A percentile compares a stretch with the other conserved stretches of the same genome.
These are phyloP conservation scores for Colletotrichum sp. DNA, from an alignment of 2,329 filamentous ascomycete species.

Conservation along the genomic window DNA sequence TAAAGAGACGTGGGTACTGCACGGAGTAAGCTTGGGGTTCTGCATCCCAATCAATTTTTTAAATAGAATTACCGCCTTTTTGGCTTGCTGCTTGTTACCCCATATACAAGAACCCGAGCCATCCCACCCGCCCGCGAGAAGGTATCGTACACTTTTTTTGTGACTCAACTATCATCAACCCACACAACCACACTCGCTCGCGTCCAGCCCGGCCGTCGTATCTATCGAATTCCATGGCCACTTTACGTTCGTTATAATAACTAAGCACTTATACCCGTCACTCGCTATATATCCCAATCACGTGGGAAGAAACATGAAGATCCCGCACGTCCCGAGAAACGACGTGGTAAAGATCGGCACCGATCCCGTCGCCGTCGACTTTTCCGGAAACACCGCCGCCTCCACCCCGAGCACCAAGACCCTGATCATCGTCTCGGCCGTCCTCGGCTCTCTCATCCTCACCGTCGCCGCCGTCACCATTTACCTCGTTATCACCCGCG, in stretches of 20 bases:
- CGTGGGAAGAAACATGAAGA: not conserved
- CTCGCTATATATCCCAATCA: not conserved
- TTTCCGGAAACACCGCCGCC: not conserved
- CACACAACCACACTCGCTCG: not conserved
- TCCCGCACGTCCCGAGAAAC: not conserved
- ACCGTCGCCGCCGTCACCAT: not conserved
- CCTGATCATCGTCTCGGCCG: constrained; percentile 1
- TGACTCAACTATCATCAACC: not conserved
- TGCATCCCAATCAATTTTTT: not conserved
- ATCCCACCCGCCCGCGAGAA: not conserved
- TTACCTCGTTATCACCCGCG: not conserved
- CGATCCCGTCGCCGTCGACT: constrained; percentile 12
- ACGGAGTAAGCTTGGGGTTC: not conserved
- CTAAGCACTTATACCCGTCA: not conserved
- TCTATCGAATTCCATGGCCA: not conserved
- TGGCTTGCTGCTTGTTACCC: not conserved
- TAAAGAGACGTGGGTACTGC: not conserved
- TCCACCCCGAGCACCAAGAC: not conserved
- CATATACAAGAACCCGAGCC: not conserved
- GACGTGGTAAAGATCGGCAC: not conserved
- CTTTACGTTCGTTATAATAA: constrained; percentile 2
- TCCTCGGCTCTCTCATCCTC: not conserved
- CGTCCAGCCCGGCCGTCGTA: not conserved
- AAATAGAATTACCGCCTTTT: constrained; percentile 16
- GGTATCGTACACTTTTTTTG: not conserved